Evolutionary conservation across 106 monocot genomes (phyloP).

Genomic region (Agapanthus africanus): DNA sequence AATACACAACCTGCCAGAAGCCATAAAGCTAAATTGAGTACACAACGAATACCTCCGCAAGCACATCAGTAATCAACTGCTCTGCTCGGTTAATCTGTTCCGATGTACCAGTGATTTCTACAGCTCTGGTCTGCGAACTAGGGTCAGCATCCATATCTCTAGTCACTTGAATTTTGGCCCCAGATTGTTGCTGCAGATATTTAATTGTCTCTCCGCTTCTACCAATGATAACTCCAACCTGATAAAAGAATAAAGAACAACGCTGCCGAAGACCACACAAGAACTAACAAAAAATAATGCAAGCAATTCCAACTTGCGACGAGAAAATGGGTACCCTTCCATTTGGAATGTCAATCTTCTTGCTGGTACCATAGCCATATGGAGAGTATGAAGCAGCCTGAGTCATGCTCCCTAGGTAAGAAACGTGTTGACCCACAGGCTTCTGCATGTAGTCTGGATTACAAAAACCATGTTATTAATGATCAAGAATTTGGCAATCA

Average conservation of each 20-base stretch:
- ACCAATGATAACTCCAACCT: constrained; percentile 86
- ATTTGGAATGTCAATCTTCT: constrained; percentile 57
- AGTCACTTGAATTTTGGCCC: constrained; percentile 72
- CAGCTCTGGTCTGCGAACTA: constrained; percentile 37
- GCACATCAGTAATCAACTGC: constrained; percentile 60
- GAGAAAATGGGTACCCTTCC: constrained; percentile 36
- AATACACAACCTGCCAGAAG: not conserved
- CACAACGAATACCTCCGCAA: constrained; percentile 25
- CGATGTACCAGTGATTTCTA: constrained; percentile 55
- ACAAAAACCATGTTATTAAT: too few species aligned
- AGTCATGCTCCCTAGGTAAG: not conserved
- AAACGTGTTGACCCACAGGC: not conserved
- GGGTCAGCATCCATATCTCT: constrained; percentile 63
- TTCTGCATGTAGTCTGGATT: not conserved
- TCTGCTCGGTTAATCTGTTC: constrained; percentile 74
- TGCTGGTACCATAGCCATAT: constrained; percentile 35
- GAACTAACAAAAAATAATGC: not conserved
- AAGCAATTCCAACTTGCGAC: too few species aligned
- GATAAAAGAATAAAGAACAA: not conserved
- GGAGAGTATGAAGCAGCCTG: not conserved
- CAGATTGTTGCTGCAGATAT: constrained; percentile 65
- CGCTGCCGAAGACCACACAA: not conserved
- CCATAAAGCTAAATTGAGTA: not conserved
- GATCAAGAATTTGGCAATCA: too few species aligned
- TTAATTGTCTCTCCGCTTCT: constrained; percentile 76